Base-by-base conservation (phyloP, 176 grass and related monocot genomes). In the Ensete glaucum region DNA sequence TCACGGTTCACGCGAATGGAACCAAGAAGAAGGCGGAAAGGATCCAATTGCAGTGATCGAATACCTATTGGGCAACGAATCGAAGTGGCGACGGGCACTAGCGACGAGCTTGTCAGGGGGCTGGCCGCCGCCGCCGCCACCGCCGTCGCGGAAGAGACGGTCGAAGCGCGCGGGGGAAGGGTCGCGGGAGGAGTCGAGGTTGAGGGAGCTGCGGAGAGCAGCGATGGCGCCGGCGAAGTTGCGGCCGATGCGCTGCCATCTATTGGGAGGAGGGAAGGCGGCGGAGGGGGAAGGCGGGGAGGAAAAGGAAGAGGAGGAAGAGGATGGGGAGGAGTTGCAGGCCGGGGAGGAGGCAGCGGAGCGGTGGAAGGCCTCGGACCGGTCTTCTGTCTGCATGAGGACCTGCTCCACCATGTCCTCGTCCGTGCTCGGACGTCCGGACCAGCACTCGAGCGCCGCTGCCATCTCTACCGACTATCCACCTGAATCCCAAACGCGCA, bases 401-500 rank as follows among this genome's bases (percentile, higher is more conserved):
- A 99, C 96, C 64, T 99, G 96, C 86, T 99, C 96, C 79, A 91
- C 91, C 88, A 95, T 82, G 69, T 99, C 96, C 85, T 99, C 96
- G 78, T 99, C 96, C 13, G 96, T 99, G 76, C 96, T 99, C 14
- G 96, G 96, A 19, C 96, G 80, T 15, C 96, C 96, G 25, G 96
- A 95, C 96, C 96, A 95, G 89, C 96, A 99, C 85, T 99, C 96
- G 23, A 99, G 76, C 79, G 96, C 91, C 70, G 96, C 91, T 50
- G 91, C 96, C 96, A 99, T 98, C 52, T 26, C 72, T 65, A 9
- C n/a, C n/a, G n/a, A n/a, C 27, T 9, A 19, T 51, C 43, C 72
- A 71, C 9, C 9, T 11, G 9, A 23, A 50, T 10, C 14, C 43
- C 34, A 53, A 19, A 43, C 4, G 34, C 4, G 0, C 34, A 34